Conservation (phyloP, 2,329 filamentous ascomycete genomes). For the Stagonosporopsis rhizophila region DNA sequence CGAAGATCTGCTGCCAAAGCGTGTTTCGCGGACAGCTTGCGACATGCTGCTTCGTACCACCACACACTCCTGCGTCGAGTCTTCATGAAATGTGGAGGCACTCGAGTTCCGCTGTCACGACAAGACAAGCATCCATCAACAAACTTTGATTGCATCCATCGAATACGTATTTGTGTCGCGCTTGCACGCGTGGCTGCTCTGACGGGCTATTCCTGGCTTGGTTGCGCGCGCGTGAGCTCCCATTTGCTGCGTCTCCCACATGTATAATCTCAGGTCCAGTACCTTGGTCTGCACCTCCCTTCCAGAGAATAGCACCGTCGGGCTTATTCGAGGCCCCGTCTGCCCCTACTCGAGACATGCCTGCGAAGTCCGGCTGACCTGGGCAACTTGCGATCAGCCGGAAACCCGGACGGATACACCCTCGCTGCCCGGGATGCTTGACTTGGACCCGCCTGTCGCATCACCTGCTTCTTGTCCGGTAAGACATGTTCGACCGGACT, state of each 20-base stretch:
- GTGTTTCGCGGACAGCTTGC: slow-evolving; percentile 11
- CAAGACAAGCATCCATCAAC: slow-evolving; percentile 7
- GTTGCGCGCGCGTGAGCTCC: slow-evolving; percentile 36
- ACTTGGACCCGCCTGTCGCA: slow-evolving; percentile 2
- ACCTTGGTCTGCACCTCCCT: slow-evolving; percentile 22
- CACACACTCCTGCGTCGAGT: slow-evolving; percentile 12
- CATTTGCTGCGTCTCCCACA: slow-evolving; percentile 34
- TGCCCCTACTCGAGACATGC: slow-evolving; percentile 22
- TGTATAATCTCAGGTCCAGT: slow-evolving; percentile 36
- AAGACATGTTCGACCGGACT: slow-evolving; percentile 9
- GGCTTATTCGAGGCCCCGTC: slow-evolving; percentile 12
- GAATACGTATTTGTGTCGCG: slow-evolving; percentile 21
- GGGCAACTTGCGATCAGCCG: slow-evolving; percentile 24
- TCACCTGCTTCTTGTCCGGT: slow-evolving; percentile 7
- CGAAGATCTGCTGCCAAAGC: slow-evolving; percentile 9
- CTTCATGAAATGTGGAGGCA: background rate
- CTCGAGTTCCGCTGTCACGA: background rate
- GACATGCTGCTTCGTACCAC: slow-evolving; percentile 11
- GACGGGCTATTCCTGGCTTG: slow-evolving; percentile 30
- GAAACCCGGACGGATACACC: slow-evolving; percentile 21
- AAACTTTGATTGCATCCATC: slow-evolving; percentile 15
- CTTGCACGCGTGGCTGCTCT: slow-evolving; percentile 30
- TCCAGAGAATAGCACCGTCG: slow-evolving; percentile 20
- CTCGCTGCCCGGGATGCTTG: slow-evolving; percentile 23
- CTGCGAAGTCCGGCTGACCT: slow-evolving; percentile 39